Evolutionary conservation across 805 yeast species (phyloP).

Genomic region (Jamesozyma gamospora): DNA sequence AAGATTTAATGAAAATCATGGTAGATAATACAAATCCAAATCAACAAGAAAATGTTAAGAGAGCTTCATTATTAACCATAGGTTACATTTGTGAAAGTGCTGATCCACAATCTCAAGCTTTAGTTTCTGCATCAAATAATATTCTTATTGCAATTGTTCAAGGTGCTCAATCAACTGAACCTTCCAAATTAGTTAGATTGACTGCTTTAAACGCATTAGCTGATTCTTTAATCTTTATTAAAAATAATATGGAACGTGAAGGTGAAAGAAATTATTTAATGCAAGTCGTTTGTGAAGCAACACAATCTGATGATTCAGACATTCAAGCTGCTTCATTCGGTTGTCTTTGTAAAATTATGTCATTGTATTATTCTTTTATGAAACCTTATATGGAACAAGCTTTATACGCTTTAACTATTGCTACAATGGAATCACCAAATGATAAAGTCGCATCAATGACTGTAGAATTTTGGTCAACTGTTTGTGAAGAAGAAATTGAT

Average conservation of each 20-base stretch:
- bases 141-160: constrained; percentile 92
- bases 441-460: constrained; percentile 95
- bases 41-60: constrained; percentile 68
- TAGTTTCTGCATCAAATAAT: constrained; percentile 80
- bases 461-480: constrained; percentile 97
- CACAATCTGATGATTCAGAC: constrained; percentile 76
- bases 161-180: constrained; percentile 83
- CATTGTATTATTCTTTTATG: constrained; percentile 81
- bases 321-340: constrained; percentile 94
- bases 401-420: constrained; percentile 74
- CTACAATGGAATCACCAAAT: constrained; percentile 71
- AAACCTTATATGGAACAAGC: constrained; percentile 96
- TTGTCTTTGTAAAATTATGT: constrained; percentile 86
- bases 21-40: constrained; percentile 79
- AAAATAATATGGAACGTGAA: constrained; percentile 79
- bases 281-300: constrained; percentile 98
- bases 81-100: constrained; percentile 96
- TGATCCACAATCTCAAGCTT: constrained; percentile 62
- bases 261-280: constrained; percentile 94
- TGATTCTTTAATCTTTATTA: constrained; percentile 82
- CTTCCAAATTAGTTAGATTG: constrained; percentile 62
- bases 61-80: constrained; percentile 78
- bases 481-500: constrained; percentile 94
- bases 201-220: constrained; percentile 90
- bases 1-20: constrained; percentile 69